phyloP scores from a whole-genome alignment of 2,329 filamentous ascomycete species.

The Colletotrichum sp. region DNA sequence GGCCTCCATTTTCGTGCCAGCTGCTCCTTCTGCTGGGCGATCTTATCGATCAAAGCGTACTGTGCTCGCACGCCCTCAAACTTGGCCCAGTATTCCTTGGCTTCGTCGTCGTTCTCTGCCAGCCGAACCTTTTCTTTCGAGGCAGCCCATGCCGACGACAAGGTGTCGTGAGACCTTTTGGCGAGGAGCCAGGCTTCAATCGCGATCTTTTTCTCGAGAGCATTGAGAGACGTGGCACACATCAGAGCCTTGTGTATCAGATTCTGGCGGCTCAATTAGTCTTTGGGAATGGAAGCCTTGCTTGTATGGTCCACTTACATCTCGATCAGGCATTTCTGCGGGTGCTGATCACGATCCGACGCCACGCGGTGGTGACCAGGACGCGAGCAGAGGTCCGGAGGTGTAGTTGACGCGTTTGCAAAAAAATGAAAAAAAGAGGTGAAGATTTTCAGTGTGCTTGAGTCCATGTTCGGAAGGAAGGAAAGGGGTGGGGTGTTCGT shows the following conservation, averaged over 20 bases:
- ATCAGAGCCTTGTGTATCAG: neutral
- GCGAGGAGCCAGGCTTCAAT: neutral
- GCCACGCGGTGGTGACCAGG: neutral
- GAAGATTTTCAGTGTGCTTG: neutral
- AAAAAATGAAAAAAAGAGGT: neutral
- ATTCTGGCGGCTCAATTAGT: neutral
- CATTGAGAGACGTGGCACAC: neutral
- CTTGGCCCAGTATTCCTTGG: neutral
- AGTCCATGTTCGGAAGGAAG: neutral
- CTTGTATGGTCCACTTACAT: neutral
- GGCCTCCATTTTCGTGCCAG: neutral
- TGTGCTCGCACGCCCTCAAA: neutral
- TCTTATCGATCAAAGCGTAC: neutral
- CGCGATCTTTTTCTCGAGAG: neutral
- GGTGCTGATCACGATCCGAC: neutral
- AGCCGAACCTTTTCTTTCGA: neutral
- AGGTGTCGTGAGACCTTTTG: neutral
- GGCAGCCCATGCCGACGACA: neutral
- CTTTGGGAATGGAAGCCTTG: neutral
- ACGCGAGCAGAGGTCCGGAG: neutral
- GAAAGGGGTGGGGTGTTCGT: too few relatives aligned
- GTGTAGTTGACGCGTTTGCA: neutral
- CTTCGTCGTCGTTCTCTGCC: neutral
- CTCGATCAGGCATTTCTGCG: neutral
- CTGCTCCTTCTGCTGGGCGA: neutral